These are phyloP conservation scores for Sporisorium graminicola DNA, from an alignment of 1,284 basidiomycete species.

Conservation along the genomic window DNA sequence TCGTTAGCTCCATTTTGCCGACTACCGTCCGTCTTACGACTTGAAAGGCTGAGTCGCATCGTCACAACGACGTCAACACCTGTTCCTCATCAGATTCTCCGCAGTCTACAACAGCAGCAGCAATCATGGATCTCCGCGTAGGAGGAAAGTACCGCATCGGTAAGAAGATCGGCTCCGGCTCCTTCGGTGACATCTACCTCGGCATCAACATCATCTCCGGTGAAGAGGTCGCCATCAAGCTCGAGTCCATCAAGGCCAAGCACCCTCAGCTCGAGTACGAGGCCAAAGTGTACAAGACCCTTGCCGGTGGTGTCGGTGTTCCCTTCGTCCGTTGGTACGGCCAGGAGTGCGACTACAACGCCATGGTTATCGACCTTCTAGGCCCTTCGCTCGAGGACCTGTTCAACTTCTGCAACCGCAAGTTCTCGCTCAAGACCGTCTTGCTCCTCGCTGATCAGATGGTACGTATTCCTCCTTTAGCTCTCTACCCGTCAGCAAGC, in stretches of 20 bases:
- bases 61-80: neutral
- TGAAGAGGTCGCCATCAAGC: slow-evolving; percentile 99
- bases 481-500: neutral
- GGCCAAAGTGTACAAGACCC: slow-evolving; percentile 76
- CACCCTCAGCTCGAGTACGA: slow-evolving; percentile 99
- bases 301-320: slow-evolving; percentile 97
- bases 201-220: slow-evolving; percentile 99
- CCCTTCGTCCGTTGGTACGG: slow-evolving; percentile 99
- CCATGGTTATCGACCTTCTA: slow-evolving; percentile 98
- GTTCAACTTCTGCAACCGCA: slow-evolving; percentile 99
- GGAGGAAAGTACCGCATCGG: slow-evolving; percentile 95
- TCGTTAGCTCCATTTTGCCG: slow-evolving; percentile 4
- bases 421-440: slow-evolving; percentile 97
- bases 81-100: slow-evolving; percentile 8
- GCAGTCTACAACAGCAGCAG: neutral
- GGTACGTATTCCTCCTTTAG: slow-evolving; percentile 73
- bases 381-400: slow-evolving; percentile 97
- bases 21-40: neutral
- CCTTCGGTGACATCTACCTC: slow-evolving; percentile 99
- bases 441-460: slow-evolving; percentile 96
- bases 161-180: slow-evolving; percentile 99
- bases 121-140: slow-evolving; percentile 86
- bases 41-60: slow-evolving; percentile 10
- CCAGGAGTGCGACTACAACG: slow-evolving; percentile 99
- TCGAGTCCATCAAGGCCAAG: slow-evolving; percentile 99